Base-by-base conservation (phyloP, 768 basidiomycete species). In the Collybiopsis luxurians region DNA sequence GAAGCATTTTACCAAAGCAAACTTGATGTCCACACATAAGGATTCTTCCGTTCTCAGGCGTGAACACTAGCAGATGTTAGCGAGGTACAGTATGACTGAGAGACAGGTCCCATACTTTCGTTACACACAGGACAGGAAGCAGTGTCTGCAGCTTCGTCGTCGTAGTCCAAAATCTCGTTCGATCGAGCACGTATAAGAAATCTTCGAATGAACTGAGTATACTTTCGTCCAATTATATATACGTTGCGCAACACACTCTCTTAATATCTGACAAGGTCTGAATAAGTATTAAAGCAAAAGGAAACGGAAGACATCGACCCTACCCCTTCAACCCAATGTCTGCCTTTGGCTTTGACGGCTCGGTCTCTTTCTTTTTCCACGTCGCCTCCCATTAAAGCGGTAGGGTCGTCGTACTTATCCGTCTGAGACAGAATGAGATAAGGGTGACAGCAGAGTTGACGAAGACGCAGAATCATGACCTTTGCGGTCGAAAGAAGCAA, bases 381-480 rank as follows among this genome's bases (percentile, higher is more conserved):
- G 31, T 78, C 79, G 44, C 74, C 74, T 3, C 70, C 77, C 40
- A 83, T 66, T 12, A 83, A 64, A 34, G 80, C 59, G 1, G 78
- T 77, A 1, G 82, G 81, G 60, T 87, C 84, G 12, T 76, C 78
- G 46, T 71, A 75, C 0, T 70, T 78, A 21, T 78, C 77, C 5
- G 76, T 67, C 57, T 74, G 71, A 24, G 73, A 71, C 77, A 89
- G 73, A 40, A 89, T 84, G 4, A 92, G 79, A 63, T 85, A 73
- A 0, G 89, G 89, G 65, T 90, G 89, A 60, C 82, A 82, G 64
- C 86, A 89, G 0, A 91, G 71, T 63, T 91, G 90, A 4, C 89
- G 78, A 39, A 93, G 72, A 5, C 90, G 85, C 31, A 92, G 75
- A 19, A 92, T 86, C 80, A 92, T 78, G 23, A 89, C 84, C 76